Conservation (phyloP, 2,329 filamentous ascomycete genomes). For the Chrysosporium queenslandicum region DNA sequence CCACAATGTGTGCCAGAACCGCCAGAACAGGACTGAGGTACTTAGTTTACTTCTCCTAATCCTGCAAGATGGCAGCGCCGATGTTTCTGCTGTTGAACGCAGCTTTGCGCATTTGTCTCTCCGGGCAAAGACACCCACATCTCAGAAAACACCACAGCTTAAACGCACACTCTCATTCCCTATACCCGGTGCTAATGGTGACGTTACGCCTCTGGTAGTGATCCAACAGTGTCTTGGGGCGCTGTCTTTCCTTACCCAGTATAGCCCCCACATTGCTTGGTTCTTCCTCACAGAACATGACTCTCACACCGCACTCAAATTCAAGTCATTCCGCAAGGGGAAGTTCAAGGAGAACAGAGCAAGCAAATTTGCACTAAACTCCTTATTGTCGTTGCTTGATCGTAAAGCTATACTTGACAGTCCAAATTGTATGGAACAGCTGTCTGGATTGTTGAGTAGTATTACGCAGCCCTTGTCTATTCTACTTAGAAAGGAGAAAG, state of each 20-base stretch:
- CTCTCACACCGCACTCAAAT: constrained; percentile 64
- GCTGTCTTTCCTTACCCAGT: constrained; percentile 70
- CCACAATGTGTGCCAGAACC: constrained; percentile 85
- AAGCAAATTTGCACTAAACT: constrained; percentile 84
- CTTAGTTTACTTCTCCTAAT: constrained; percentile 87
- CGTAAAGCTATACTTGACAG: constrained; percentile 95
- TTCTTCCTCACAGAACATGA: constrained; percentile 96
- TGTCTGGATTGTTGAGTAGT: constrained; percentile 75
- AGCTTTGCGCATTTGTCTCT: constrained; percentile 91
- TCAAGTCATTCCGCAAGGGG: constrained; percentile 67
- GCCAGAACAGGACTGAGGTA: constrained; percentile 89
- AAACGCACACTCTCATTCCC: constrained; percentile 64
- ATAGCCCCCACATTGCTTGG: constrained; percentile 76
- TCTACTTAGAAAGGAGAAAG: constrained; percentile 72
- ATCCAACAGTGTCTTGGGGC: constrained; percentile 90
- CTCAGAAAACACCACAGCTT: constrained; percentile 72
- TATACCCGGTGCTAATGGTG: constrained; percentile 54
- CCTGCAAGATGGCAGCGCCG: constrained; percentile 86
- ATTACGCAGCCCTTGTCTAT: constrained; percentile 79
- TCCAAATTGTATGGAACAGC: constrained; percentile 88
- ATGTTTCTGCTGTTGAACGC: constrained; percentile 85
- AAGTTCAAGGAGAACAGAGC: constrained; percentile 78
- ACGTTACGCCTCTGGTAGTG: constrained; percentile 87
- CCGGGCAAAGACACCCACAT: constrained; percentile 69
- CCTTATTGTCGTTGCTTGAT: constrained; percentile 75